phyloP scores from a whole-genome alignment of 495 filamentous ascomycete genomes.

The Penicillium angulare region DNA sequence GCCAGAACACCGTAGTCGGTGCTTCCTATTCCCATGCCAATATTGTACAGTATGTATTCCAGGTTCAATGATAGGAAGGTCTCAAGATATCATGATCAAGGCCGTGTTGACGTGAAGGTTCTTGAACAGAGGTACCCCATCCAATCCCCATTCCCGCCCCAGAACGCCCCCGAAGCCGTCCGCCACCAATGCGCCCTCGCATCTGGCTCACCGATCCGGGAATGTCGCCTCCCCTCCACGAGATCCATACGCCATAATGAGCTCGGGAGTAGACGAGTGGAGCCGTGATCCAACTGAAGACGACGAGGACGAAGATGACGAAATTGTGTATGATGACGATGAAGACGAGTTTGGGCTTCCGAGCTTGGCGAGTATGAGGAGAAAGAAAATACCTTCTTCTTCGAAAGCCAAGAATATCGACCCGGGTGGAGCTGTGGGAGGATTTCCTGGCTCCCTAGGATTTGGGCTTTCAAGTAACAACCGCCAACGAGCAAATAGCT shows the following conservation, averaged over 20 bases:
- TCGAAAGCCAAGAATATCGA: slow-evolving; percentile 40
- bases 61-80: not conserved
- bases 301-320: slow-evolving; percentile 59
- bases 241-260: slow-evolving; percentile 73
- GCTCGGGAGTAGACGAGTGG: slow-evolving; percentile 75
- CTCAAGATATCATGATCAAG: not conserved
- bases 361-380: slow-evolving; percentile 82
- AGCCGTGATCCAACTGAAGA: slow-evolving; percentile 57
- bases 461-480: slow-evolving; percentile 29
- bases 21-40: slow-evolving; percentile 96
- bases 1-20: slow-evolving; percentile 80
- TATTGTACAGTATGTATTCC: slow-evolving; percentile 78
- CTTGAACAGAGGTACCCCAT: slow-evolving; percentile 48
- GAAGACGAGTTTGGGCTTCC: slow-evolving; percentile 94
- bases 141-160: slow-evolving; percentile 55
- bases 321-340: slow-evolving; percentile 77
- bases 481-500: slow-evolving; percentile 65
- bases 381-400: slow-evolving; percentile 55
- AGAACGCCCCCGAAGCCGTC: slow-evolving; percentile 59
- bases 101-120: slow-evolving; percentile 21
- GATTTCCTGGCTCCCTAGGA: slow-evolving; percentile 31
- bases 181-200: slow-evolving; percentile 41
- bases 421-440: slow-evolving; percentile 36
- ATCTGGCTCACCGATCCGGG: slow-evolving; percentile 50
- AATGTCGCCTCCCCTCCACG: slow-evolving; percentile 60